Base-by-base conservation (phyloP, 2,329 filamentous ascomycete species). In the Exutisphaerella laricina region DNA sequence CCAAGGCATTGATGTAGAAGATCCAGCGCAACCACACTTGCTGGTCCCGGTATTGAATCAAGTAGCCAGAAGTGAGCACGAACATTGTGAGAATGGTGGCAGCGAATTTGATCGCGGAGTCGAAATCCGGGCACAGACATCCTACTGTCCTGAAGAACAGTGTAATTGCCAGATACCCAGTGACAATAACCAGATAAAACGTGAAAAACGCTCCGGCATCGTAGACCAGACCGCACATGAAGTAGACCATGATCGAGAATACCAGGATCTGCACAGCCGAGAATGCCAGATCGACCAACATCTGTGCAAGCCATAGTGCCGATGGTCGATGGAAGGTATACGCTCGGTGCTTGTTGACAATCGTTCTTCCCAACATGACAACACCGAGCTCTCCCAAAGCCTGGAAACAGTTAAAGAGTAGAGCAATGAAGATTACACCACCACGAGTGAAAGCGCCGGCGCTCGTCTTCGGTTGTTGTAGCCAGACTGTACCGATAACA, bases 331-430 rank as follows among this genome's bases (percentile, higher is more conserved):
- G 84, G 59, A 94, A 90, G 0, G 86, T 84, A 55, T 87, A 94
- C 0, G 84, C 82, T 44, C 83, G 80, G 64, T 94, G 88, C 61
- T 92, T 94, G 62, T 88, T 87, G 47, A 94, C 76, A 26, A 94
- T 84, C 0, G 81, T 74, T 6, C 88, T 75, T 1, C 83, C 85
- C 12, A 81, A 68, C 84, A 92, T 90, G 1, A 83, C 84, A 8
- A 75, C 74, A 0, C 75, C 83, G 0, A 94, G 67, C 62, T 94
- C 87, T 0, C 82, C 78, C 59, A 92, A 89, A 17, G 87, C 85
- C 58, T 88, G 82, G 65, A 94, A 90, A n/a, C 84, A 84, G 62
- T 90, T 90, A 73, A 90, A 90, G 4, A 94, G 68, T 1, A 94
- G 75, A 16, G 84, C 72, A 41, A 88, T 79, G 67, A 94, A 94